Base-by-base conservation (phyloP, 2,329 filamentous ascomycete genomes). In the Talaromyces sp. region DNA sequence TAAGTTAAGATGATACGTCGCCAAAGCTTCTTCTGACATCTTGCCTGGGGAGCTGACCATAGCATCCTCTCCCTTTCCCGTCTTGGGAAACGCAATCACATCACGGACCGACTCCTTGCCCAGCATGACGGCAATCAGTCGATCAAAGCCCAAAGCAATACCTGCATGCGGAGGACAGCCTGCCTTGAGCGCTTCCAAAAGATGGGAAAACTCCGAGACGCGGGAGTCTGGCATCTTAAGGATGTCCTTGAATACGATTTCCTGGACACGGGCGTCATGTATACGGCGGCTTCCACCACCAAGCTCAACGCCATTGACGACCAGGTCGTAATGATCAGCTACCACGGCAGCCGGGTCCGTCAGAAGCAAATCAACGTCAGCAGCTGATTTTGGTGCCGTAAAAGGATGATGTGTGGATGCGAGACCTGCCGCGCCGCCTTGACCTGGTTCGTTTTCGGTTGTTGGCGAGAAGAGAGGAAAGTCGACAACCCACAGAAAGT, bases 41-140 rank as follows among this genome's bases (percentile, higher is more conserved):
- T 73, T 74, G 57, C 87, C 87, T 0, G 95, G 95, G 64, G 90
- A 91, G 68, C 85, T 87, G 2, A 96, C 91, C 75, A 96, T 84
- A 61, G 86, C 76, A 77, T 99, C 95, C 71, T 96, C 90, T 0
- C 95, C 93, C 72, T 88, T 92, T 64, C 92, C 92, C 64, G 86
- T 93, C 81, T 99, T 99, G 0, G 95, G 96, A 71, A 99, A 99
- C 0, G 93, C 93, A 75, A 99, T 97, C 1, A 99, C 93, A 77
- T 99, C 93, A 63, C 91, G 82, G 3, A 99, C 89, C 1, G 89
- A 92, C 11, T 89, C 82, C 33, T 84, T 88, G 1, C 88, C 89
- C 25, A 89, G 84, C 81, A 99, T 84, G 0, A 96, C 80, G 0
- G 93, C 89, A 44, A 95, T 82, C 55, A 99, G 76, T 4, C 95